phyloP scores from a whole-genome alignment of 2,329 filamentous ascomycete species.

The Arthrobotrys megalospora region DNA sequence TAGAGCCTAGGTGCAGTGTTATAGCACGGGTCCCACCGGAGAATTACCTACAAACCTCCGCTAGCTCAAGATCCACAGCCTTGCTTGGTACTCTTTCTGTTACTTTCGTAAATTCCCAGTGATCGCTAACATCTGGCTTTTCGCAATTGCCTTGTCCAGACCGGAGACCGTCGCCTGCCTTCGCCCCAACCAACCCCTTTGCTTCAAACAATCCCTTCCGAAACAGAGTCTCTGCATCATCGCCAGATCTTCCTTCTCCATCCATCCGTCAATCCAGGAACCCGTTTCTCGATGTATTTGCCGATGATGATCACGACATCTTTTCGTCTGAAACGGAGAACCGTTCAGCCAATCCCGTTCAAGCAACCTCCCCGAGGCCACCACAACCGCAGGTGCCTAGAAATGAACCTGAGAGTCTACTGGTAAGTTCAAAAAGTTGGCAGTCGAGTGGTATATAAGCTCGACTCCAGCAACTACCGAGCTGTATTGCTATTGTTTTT shows the following conservation, averaged over 20 bases:
- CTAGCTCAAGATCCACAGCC: constrained; percentile 35
- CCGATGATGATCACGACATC: constrained; percentile 64
- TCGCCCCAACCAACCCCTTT: constrained; percentile 63
- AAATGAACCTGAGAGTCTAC: constrained; percentile 55
- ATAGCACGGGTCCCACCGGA: constrained; percentile 16
- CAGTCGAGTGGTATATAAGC: constrained; percentile 11
- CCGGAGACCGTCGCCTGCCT: constrained; percentile 62
- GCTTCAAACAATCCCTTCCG: constrained; percentile 65
- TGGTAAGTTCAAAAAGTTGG: constrained; percentile 34
- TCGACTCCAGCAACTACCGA: constrained; percentile 5
- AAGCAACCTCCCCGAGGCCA: constrained; percentile 34
- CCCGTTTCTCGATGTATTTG: constrained; percentile 65
- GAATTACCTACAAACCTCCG: constrained; percentile 30
- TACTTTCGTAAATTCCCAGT: constrained; percentile 52
- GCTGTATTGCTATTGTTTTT: constrained; percentile 31
- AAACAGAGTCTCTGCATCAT: constrained; percentile 63
- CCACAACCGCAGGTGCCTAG: constrained; percentile 42
- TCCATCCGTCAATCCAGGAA: constrained; percentile 64
- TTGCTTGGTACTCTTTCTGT: constrained; percentile 36
- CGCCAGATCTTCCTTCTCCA: constrained; percentile 62
- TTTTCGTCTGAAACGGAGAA: constrained; percentile 52
- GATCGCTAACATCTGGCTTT: constrained; percentile 34
- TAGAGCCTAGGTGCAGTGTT: neutral
- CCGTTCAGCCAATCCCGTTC: constrained; percentile 28
- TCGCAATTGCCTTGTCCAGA: constrained; percentile 59